Percentiles rank a stretch among this genome's conserved stretches.
Conservation (phyloP, 2,329 filamentous ascomycete genomes). For the Penicillium paneum region DNA sequence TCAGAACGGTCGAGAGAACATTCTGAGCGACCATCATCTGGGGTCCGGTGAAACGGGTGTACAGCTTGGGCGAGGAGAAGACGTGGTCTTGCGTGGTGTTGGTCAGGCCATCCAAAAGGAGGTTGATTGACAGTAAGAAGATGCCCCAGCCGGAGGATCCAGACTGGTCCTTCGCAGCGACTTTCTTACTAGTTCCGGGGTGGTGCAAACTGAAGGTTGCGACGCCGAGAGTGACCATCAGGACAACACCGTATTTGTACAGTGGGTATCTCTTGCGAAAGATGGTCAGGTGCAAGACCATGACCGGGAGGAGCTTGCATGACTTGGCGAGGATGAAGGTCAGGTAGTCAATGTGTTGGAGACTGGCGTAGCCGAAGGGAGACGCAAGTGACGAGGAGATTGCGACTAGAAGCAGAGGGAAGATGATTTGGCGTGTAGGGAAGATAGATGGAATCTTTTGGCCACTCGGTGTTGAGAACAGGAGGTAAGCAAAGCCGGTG, state of each 20-base stretch:
- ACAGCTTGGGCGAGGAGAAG: slow-evolving; percentile 62
- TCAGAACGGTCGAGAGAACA: slow-evolving; percentile 76
- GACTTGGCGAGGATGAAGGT: slow-evolving; percentile 96
- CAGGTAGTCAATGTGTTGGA: slow-evolving; percentile 95
- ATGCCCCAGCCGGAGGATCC: slow-evolving; percentile 68
- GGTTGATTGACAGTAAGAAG: slow-evolving; percentile 78
- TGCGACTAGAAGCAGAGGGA: slow-evolving; percentile 78
- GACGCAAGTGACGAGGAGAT: slow-evolving; percentile 83
- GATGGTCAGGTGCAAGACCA: slow-evolving; percentile 90
- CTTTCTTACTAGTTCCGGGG: slow-evolving; percentile 59
- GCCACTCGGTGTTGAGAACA: slow-evolving; percentile 57
- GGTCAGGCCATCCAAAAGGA: slow-evolving; percentile 92
- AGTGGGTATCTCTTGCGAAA: slow-evolving; percentile 86
- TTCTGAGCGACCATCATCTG: slow-evolving; percentile 99
- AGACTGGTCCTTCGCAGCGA: slow-evolving; percentile 53
- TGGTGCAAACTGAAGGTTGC: slow-evolving; percentile 91
- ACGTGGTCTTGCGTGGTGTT: slow-evolving; percentile 97
- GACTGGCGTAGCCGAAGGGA: slow-evolving; percentile 91
- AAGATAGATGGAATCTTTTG: slow-evolving; percentile 59
- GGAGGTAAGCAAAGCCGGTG: slow-evolving; percentile 78
- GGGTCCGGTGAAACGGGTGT: slow-evolving; percentile 78
- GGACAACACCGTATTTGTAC: slow-evolving; percentile 94
- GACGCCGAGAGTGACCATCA: slow-evolving; percentile 85
- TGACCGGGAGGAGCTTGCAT: slow-evolving; percentile 98
- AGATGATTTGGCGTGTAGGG: slow-evolving; percentile 69